phyloP scores from a whole-genome alignment of 2,329 filamentous ascomycete genomes.

The Calonectria pseudoreteaudii region DNA sequence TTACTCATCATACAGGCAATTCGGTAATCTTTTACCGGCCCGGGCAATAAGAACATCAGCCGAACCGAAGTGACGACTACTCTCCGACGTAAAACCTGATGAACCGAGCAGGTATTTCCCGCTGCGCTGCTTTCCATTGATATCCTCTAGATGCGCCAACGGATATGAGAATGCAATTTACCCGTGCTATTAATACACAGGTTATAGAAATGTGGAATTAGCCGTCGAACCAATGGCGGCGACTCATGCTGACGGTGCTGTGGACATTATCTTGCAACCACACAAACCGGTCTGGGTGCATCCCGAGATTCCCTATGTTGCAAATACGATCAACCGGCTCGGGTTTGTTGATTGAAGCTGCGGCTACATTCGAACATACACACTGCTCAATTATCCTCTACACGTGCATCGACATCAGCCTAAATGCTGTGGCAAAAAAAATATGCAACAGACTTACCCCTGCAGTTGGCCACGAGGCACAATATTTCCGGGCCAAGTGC shows the following conservation, averaged over 20 bases:
- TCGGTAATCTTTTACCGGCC: background rate
- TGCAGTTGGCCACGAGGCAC: background rate
- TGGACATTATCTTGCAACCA: background rate
- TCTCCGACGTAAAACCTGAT: background rate
- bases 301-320: background rate
- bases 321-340: background rate
- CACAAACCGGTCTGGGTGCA: background rate
- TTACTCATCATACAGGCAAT: background rate
- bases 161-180: background rate
- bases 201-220: background rate
- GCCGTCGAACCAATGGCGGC: background rate
- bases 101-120: background rate
- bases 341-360: background rate
- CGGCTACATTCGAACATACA: background rate
- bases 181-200: background rate
- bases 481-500: background rate
- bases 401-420: background rate
- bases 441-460: background rate
- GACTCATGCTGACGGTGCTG: background rate
- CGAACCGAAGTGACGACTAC: background rate
- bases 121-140: background rate
- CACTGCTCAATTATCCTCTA: background rate
- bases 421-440: background rate
- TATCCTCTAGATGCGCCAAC: background rate
- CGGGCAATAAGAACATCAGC: background rate